Evolutionary conservation across 495 filamentous ascomycete species (phyloP), one percentile per base, ranked within the genome.

Genomic region (Aspergillus haitiensis): DNA sequence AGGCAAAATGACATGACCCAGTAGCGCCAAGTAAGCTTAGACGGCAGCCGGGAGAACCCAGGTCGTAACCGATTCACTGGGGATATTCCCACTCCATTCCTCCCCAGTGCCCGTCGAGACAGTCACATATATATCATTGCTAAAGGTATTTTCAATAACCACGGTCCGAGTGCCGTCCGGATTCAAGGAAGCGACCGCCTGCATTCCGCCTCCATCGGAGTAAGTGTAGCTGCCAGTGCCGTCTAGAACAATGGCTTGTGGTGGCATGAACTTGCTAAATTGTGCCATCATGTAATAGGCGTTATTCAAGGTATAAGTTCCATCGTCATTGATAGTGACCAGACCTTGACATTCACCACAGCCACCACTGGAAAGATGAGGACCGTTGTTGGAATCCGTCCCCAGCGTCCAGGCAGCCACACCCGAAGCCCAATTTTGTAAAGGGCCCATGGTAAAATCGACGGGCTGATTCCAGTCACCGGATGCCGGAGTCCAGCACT

Each of bases 211-310:
- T 34, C 75, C 75, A 49, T 64, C 69, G 5, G 66, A 65, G 60
- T 79, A 80, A 10, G 74, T 78, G 49, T 78, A 81, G 55, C 78
- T 81, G 0, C 81, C 79, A 7, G 65, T 71, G 7, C 76, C 78
- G 67, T 60, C 67, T 9, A 83, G 64, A 36, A 82, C 71, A 12
- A 70, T 70, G 0, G 81, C 78, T 39, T 80, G 80, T 13, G 71
- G 72, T 15, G 79, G 76, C 58, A 85, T 83, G 62, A 82, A 85
- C 64, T 78, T 82, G 65, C 76, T 81, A 65, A 81, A 82, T 58
- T 85, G 82, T 11, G 79, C 81, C 47, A 85, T 74, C 74, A 81
- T 81, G 53, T 84, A 84, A 65, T 84, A 84, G 44, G 81, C 81
- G 2, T 76, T 70, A 6, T 75, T 71, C 40, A 75, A 73, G 6